Evolutionary conservation across 2,329 filamentous ascomycete genomes (phyloP), one percentile per base, ranked within the genome.

Genomic region (Laburnicola sp.): DNA sequence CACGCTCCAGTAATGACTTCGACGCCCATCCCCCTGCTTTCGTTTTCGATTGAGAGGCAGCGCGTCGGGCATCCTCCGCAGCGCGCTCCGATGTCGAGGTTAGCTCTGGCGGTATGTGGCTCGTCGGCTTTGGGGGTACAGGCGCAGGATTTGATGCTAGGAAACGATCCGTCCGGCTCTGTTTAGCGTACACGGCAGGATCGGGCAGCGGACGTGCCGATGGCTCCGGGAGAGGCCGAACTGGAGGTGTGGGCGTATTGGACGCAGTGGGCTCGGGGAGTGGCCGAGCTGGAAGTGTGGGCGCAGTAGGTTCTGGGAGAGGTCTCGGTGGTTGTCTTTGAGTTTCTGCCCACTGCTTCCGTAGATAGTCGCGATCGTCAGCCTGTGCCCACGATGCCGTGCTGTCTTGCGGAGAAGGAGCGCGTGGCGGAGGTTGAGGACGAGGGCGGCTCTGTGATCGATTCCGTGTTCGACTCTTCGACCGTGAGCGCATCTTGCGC

Each of bases 1-100:
- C 88, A 26, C 86, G 83, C 73, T 91, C 88, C 1, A 91, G 80
- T 7, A 91, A 78, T 0, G 85, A 88, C 75, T 87, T 88, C 57
- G 80, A 80, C 1, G 84, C 84, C 81, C 81, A 84, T 0, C 82
- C 84, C 26, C 77, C 81, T 1, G 84, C 82, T 68, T 84, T 85
- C 21, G 84, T 86, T 67, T 82, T 80, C 42, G 75, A 72, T 64
- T 87, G 85, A 8, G 81, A 78, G 45, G 82, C 79, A 1, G 75
- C 72, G 9, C 85, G 83, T 3, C 83, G 80, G 23, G 82, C 79
- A 65, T 86, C 83, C 62, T 88, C 84, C 10, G 75, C 78, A 49
- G 85, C 82, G 38, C 80, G 84, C 71, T 89, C 86, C 8, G 82
- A 80, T 2, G 82, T 81, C 2, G 77, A 78, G 2, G 77, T 80